phyloP scores from a whole-genome alignment of 202 grass and related monocot species.

The Setaria viridis region DNA sequence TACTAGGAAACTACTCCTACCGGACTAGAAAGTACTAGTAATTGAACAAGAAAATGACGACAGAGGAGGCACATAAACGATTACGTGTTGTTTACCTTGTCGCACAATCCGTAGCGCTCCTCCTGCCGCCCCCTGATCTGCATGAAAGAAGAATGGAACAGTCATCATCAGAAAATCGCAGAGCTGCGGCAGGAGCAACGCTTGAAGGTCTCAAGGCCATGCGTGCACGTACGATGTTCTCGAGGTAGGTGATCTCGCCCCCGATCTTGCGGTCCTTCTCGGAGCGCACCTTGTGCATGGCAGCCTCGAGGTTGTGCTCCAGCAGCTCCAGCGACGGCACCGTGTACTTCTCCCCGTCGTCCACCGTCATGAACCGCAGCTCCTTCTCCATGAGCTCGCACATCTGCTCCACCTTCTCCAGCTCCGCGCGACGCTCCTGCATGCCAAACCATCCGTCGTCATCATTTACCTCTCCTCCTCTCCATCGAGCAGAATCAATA shows the following conservation, averaged over 20 bases:
- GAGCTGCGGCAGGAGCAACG: not conserved
- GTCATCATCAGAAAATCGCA: not conserved
- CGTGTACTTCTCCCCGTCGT: constrained; percentile 70
- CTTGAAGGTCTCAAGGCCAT: not conserved
- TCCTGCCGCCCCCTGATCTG: constrained; percentile 81
- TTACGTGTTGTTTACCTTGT: constrained; percentile 54
- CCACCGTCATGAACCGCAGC: constrained; percentile 85
- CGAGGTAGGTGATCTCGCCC: constrained; percentile 72
- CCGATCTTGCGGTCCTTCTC: constrained; percentile 92
- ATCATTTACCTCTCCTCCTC: no score
- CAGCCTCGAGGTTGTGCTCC: constrained; percentile 80
- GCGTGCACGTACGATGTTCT: constrained; percentile 61
- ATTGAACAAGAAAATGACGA: no score
- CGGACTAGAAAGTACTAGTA: not conserved
- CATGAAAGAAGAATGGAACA: not conserved
- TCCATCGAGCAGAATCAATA: no score
- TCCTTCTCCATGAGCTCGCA: constrained; percentile 84
- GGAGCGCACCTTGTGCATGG: constrained; percentile 71
- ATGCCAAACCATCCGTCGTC: not conserved
- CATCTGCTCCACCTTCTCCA: constrained; percentile 74
- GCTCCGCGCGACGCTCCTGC: constrained; percentile 86
- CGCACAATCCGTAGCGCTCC: constrained; percentile 70
- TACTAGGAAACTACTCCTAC: not conserved
- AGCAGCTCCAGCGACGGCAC: constrained; percentile 70
- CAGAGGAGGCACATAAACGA: no score